Evolutionary conservation across 176 grass and related monocot genomes (phyloP), one percentile per base, ranked within the genome.

Genomic region (Aegilops bicornis): DNA sequence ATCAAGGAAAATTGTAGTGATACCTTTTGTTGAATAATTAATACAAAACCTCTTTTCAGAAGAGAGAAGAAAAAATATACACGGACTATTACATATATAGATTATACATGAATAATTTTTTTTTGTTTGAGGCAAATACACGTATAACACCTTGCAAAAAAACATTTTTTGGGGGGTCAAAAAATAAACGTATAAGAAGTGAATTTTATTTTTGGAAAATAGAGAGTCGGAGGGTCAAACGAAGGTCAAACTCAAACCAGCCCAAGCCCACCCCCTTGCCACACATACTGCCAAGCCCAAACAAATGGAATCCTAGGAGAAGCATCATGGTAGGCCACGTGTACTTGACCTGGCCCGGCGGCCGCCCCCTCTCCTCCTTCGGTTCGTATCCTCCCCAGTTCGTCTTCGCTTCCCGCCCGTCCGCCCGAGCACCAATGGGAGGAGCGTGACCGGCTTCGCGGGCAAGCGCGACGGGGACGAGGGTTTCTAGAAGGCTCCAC

Each of bases 381-480:
- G 42, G 72, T 75, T 91, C 19, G 80, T 75, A 84, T 84, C 74
- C 45, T 29, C 59, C 32, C 48, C 0, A 30, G 66, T 84, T 90
- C 85, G 79, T 83, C 80, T 84, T 67, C 75, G 35, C 89, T 91
- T 91, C 89, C 89, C 85, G 89, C 89, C 89, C 89, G 80, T 85
- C 89, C 89, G 80, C 27, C 66, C 56, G 80, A 35, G 50, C 67
- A 24, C 40, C 56, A 47, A 90, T 83, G 79, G 73, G 13, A 54
- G 65, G 9, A 64, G 65, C 73, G 54, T 87, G 80, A 90, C 79
- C 56, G 23, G 52, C 10, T 0, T 63, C 23, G 39, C 10, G 0
- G 6, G n/a, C 24, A 59, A 74, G 43, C 17, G 23, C 64, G 43
- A 69, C 64, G 39, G 83, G 8, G 13, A 22, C n/a, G 14, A 35